Base-by-base conservation (phyloP, 2,329 filamentous ascomycete species). In the Penicillium olsonii region DNA sequence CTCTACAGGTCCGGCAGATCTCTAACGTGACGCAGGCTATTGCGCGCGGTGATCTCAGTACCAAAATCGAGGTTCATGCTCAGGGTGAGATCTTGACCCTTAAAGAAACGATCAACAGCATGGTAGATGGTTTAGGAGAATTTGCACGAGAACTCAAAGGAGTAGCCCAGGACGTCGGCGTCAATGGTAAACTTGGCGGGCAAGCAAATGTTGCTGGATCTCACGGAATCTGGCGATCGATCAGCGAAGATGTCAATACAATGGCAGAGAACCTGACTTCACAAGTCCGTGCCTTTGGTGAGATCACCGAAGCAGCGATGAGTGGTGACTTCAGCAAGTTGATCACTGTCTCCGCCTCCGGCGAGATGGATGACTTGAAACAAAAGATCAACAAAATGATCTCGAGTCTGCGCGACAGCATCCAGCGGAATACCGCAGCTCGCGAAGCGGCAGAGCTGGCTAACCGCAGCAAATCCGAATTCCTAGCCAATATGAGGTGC, bases 361-460 rank as follows among this genome's bases (percentile, higher is more conserved):
- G 92, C 55, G 92, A 96, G 71, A 96, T 96, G 92, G 92, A 96
- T 71, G 92, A 96, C 70, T 80, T 96, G 61, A 96, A 96, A 74
- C 85, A 91, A 64, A 96, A 96, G 78, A 96, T 96, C 80, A 96
- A 96, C 68, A 88, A 94, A 75, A 96, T 96, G 92, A 91, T 96
- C 35, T 92, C 88, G 68, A 95, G 94, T 68, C 75, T 96, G 56
- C 81, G 92, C 57, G 92, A 96, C 73, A 92, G 88, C 76, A 96
- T 96, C 57, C 91, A 96, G 69, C 85, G 90, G 65, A 96, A 96
- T 68, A 96, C 90, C 1, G 88, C 91, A 58, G 92, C 92, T 43
- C 87, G 92, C 69, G 91, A 96, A 71, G 90, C 92, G 41, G 92
- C 92, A 62, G 92, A 96, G 68, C 76, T 96, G 67, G 92, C 92